Conservation (phyloP, 2,329 filamentous ascomycete genomes). For the Aspergillus hortae region DNA sequence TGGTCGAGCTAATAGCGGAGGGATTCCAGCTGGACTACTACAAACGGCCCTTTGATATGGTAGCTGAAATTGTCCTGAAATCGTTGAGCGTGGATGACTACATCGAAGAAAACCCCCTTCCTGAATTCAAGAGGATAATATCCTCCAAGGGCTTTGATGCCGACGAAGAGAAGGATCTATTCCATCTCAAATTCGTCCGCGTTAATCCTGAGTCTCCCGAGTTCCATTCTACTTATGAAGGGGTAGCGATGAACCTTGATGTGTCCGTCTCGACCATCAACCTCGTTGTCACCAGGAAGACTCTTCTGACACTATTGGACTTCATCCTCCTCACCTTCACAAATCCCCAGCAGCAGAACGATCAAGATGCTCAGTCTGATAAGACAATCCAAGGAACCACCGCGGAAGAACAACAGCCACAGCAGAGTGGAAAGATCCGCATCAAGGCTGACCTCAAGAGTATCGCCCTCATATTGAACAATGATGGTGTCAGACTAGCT, state of each 20-base stretch:
- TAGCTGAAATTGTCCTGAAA: slow-evolving; percentile 81
- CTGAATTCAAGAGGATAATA: slow-evolving; percentile 96
- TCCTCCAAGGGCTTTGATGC: slow-evolving; percentile 74
- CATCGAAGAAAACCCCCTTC: slow-evolving; percentile 77
- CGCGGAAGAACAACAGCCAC: slow-evolving; percentile 23
- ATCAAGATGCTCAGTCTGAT: slow-evolving; percentile 27
- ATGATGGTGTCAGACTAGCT: slow-evolving; percentile 91
- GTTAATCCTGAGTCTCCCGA: slow-evolving; percentile 91
- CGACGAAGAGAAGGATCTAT: slow-evolving; percentile 73
- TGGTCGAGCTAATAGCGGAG: slow-evolving; percentile 89
- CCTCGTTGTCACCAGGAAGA: slow-evolving; percentile 87
- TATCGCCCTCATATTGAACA: slow-evolving; percentile 92
- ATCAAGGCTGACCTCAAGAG: slow-evolving; percentile 93
- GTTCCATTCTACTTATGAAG: slow-evolving; percentile 86
- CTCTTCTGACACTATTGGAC: slow-evolving; percentile 84
- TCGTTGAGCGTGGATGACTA: slow-evolving; percentile 91
- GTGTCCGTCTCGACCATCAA: slow-evolving; percentile 94
- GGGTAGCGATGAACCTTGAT: slow-evolving; percentile 88
- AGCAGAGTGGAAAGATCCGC: slow-evolving; percentile 69
- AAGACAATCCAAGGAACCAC: slow-evolving; percentile 25
- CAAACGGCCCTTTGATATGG: slow-evolving; percentile 86
- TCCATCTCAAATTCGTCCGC: slow-evolving; percentile 83
- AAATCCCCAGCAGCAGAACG: slow-evolving; percentile 52
- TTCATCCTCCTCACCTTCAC: slow-evolving; percentile 94
- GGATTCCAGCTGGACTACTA: slow-evolving; percentile 85